A percentile compares a stretch with the other conserved stretches of the same genome.
These are phyloP conservation scores for Heteromeles arbutifolia DNA, from an alignment of 306 rosid genomes.

Conservation along the genomic window DNA sequence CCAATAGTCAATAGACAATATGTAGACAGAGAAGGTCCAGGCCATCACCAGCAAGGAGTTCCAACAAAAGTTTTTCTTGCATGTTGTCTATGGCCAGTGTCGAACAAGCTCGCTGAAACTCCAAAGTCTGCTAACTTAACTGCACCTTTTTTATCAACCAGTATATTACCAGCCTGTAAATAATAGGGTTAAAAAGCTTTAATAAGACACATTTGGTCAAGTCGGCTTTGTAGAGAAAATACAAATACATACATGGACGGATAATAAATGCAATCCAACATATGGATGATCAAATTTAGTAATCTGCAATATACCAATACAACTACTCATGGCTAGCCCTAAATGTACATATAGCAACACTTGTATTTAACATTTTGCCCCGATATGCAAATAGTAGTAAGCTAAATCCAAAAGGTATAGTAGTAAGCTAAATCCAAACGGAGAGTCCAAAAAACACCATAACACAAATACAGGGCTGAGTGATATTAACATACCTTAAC, in stretches of 20 bases:
- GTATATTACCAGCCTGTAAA: conserved; percentile 82
- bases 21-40: not conserved
- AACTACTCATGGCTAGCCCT: not conserved
- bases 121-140: conserved; percentile 95
- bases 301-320: not conserved
- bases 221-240: not conserved
- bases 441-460: not conserved
- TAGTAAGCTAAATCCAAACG: not conserved
- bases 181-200: not conserved
- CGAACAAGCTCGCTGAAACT: conserved; percentile 91
- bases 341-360: not conserved
- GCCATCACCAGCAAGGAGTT: conserved; percentile 89
- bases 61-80: conserved; percentile 95
- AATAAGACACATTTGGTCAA: not conserved
- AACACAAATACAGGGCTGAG: not conserved
- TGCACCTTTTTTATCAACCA: conserved; percentile 65
- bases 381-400: not conserved
- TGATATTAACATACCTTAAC: conserved; percentile 50
- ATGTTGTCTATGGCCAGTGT: conserved; percentile 78
- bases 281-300: not conserved
- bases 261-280: not conserved
- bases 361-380: not conserved
- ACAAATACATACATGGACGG: not conserved
- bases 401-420: not conserved
- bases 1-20: not conserved